Evolutionary conservation across 2,329 filamentous ascomycete genomes (phyloP).

Genomic region (Phialemonium atrogriseum): DNA sequence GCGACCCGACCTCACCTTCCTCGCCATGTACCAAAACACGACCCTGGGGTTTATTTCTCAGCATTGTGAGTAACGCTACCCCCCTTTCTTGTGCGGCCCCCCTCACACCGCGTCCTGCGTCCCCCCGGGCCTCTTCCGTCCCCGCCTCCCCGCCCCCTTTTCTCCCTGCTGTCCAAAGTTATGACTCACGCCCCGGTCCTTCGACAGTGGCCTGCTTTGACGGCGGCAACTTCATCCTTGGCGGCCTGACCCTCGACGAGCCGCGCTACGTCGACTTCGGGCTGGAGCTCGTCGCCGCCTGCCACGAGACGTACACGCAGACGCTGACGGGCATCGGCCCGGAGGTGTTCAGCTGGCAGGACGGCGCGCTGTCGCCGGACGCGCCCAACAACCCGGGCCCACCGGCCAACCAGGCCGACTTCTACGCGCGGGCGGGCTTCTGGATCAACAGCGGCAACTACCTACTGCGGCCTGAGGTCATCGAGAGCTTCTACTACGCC

Average conservation of each 20-base stretch:
- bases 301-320: slow-evolving; percentile 62
- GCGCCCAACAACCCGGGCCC: slow-evolving; percentile 29
- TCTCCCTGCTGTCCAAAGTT: background rate
- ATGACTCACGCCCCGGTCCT: background rate
- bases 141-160: slow-evolving; percentile 14
- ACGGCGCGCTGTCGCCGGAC: slow-evolving; percentile 24
- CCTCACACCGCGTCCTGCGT: no score
- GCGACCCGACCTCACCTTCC: slow-evolving; percentile 64
- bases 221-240: slow-evolving; percentile 79
- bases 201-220: slow-evolving; percentile 66
- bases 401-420: slow-evolving; percentile 38
- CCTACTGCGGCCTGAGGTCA: slow-evolving; percentile 68
- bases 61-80: slow-evolving; percentile 33
- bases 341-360: slow-evolving; percentile 59
- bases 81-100: no score
- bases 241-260: slow-evolving; percentile 59
- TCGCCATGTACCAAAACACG: slow-evolving; percentile 47
- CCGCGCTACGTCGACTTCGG: slow-evolving; percentile 67
- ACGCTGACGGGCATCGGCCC: slow-evolving; percentile 71
- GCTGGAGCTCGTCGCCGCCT: slow-evolving; percentile 61
- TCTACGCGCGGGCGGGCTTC: slow-evolving; percentile 63
- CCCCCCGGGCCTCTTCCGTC: slow-evolving; percentile 1
- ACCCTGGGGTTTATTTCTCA: slow-evolving; percentile 35
- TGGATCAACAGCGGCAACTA: slow-evolving; percentile 58
- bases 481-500: slow-evolving; percentile 82